A percentile compares a stretch with the other conserved stretches of the same genome.
phyloP scores from a whole-genome alignment of 345 rosid species.

The Gossypium arboreum region DNA sequence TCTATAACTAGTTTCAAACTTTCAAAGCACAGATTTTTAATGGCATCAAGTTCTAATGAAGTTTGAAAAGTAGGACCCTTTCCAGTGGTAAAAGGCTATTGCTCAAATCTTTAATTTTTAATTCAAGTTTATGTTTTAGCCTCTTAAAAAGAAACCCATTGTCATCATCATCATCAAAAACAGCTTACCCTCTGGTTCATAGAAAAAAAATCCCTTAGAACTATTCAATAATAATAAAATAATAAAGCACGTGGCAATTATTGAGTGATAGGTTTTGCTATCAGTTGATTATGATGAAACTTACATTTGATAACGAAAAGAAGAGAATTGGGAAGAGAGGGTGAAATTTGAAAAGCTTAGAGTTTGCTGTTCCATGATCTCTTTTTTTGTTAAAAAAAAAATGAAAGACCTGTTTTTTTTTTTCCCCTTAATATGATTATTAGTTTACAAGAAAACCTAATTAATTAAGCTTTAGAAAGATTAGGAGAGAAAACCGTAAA shows the following conservation, averaged over 20 bases:
- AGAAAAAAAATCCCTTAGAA: not conserved
- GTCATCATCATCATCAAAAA: no score
- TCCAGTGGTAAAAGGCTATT: no score
- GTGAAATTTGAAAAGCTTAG: slow-evolving; percentile 4
- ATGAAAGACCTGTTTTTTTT: not conserved
- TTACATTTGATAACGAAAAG: not conserved
- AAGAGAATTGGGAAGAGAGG: slow-evolving; percentile 25
- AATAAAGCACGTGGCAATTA: not conserved
- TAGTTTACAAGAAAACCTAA: no score
- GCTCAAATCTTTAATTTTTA: no score
- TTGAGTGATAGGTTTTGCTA: not conserved
- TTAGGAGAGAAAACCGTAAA: not conserved
- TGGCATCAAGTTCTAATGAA: no score
- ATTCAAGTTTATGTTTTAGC: no score
- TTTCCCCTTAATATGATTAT: no score
- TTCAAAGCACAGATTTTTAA: not conserved
- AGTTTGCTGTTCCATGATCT: slow-evolving; percentile 13
- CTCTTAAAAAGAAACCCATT: no score
- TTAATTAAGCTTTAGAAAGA: no score
- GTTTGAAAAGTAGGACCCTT: no score
- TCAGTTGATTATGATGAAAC: not conserved
- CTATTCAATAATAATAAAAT: not conserved
- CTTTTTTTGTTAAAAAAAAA: not conserved
- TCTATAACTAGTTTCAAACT: not conserved
- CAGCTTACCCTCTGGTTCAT: not conserved